Base-by-base conservation (phyloP, 164 flowering plant species). In the Aristolochia californica region DNA sequence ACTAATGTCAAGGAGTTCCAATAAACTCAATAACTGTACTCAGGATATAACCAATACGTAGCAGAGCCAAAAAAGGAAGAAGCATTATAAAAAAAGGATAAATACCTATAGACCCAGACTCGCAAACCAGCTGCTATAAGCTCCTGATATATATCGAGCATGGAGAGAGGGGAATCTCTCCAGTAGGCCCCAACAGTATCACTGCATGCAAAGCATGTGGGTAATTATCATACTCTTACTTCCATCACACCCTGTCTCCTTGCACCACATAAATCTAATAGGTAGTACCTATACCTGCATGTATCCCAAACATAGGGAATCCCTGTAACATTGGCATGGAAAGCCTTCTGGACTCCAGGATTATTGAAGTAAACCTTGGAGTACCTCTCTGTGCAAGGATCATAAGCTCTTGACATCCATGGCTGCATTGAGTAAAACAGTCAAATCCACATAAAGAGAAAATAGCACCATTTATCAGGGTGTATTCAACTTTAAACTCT, bases 351-450 rank as follows among this genome's bases (percentile, higher is more conserved):
- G 60, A 93, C 98, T 57, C 87, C 97, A n/a, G 88, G 91, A 13
- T 4, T 82, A 70, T 93, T 93, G 68, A 85, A 87, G 76, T 87
- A 88, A 64, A 70, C 59, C 27, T 73, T 66, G 11, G 97, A 78
- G 66, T 93, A 65, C 56, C 89, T 78, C 63, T 85, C 97, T 10
- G 94, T 83, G 70, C 98, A 91, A 21, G 98, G 98, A 70, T 93
- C 98, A 72, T 88, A 93, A 34, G 91, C 88, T 74, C 95, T 77
- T 26, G 74, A 72, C 91, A 87, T 87, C 98, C 98, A 88, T 65
- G 98, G 97, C 98, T 93, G 71, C 57, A 62, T 54, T 66, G 26
- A 55, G 55, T 21, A 21, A 59, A 62, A 49, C 13, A 55, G 58
- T 54, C 44, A 23, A 43, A 44, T 28, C 47, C 43, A 34, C 28